These are phyloP conservation scores for Pyrus communis DNA, from an alignment of 306 rosid species.

Conservation along the genomic window DNA sequence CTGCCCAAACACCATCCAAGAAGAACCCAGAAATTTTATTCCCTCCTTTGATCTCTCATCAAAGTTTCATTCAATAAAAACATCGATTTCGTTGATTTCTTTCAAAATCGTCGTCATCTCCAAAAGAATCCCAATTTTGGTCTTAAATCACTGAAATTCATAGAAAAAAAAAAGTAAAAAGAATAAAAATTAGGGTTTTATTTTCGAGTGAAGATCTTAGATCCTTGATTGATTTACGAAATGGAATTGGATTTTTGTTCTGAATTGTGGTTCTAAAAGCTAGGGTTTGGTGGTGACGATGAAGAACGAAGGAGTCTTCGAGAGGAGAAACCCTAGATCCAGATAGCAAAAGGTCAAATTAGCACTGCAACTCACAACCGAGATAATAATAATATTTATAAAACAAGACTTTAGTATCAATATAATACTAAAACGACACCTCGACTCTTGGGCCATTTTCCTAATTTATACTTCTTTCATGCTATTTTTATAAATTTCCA, in stretches of 20 bases:
- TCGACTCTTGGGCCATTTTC: not conserved
- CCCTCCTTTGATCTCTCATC: slow-evolving; percentile 28
- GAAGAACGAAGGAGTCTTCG: slow-evolving; percentile 34
- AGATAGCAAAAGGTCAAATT: slow-evolving; percentile 83
- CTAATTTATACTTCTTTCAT: not conserved
- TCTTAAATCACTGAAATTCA: slow-evolving; percentile 30
- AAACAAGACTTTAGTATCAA: not conserved
- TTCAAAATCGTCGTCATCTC: slow-evolving; percentile 35
- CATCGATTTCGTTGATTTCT: slow-evolving; percentile 25
- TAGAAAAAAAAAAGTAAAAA: slow-evolving; percentile 6
- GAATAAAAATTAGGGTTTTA: slow-evolving; percentile 19
- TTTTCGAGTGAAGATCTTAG: slow-evolving; percentile 43
- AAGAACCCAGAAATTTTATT: not conserved
- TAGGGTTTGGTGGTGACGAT: slow-evolving; percentile 47
- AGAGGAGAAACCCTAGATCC: slow-evolving; percentile 94
- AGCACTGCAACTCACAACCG: slow-evolving; percentile 23
- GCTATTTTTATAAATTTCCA: not conserved
- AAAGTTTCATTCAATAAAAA: slow-evolving; percentile 22
- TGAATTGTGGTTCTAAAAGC: slow-evolving; percentile 18
- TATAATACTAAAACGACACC: not conserved
- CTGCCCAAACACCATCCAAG: slow-evolving; percentile 17
- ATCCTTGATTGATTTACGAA: slow-evolving; percentile 44
- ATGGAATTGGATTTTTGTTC: slow-evolving; percentile 2
- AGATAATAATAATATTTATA: not conserved
- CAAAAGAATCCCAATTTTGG: slow-evolving; percentile 58